A percentile compares a stretch with the other conserved stretches of the same genome.
Evolutionary conservation across 2,329 filamentous ascomycete genomes (phyloP).

Genomic region (Beauveria medogensis): DNA sequence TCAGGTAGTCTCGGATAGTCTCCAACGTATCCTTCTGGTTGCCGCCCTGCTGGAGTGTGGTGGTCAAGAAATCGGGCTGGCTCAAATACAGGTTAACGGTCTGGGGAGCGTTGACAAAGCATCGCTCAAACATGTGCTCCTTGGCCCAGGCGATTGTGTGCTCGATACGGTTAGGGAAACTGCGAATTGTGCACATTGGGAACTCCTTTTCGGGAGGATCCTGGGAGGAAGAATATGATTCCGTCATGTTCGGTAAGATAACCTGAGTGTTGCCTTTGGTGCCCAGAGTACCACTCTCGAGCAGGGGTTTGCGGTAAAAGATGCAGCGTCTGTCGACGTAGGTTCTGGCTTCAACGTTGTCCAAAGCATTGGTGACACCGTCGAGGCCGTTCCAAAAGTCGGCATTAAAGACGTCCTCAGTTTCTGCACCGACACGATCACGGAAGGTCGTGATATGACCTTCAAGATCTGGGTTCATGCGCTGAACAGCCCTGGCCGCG

Average conservation of each 20-base stretch:
- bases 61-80: slow-evolving; percentile 82
- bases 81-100: slow-evolving; percentile 90
- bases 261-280: slow-evolving; percentile 99
- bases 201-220: slow-evolving; percentile 98
- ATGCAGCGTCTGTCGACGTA: slow-evolving; percentile 96
- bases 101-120: slow-evolving; percentile 88
- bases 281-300: slow-evolving; percentile 95
- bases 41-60: slow-evolving; percentile 82
- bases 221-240: slow-evolving; percentile 92
- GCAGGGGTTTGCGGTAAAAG: slow-evolving; percentile 93
- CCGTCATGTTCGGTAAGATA: slow-evolving; percentile 80
- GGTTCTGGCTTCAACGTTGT: slow-evolving; percentile 94
- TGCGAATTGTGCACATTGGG: slow-evolving; percentile 95
- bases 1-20: slow-evolving; percentile 80
- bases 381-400: slow-evolving; percentile 82
- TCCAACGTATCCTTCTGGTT: slow-evolving; percentile 93
- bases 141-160: slow-evolving; percentile 98
- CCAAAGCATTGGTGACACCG: slow-evolving; percentile 90
- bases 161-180: slow-evolving; percentile 97
- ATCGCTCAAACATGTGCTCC: slow-evolving; percentile 81
- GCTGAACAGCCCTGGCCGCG: slow-evolving; percentile 79
- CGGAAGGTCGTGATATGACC: slow-evolving; percentile 80
- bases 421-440: slow-evolving; percentile 85
- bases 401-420: slow-evolving; percentile 91
- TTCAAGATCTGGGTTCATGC: slow-evolving; percentile 88